Evolutionary conservation across 2,329 filamentous ascomycete species (phyloP), one percentile per base, ranked within the genome.

Genomic region (Dothistroma septosporum): DNA sequence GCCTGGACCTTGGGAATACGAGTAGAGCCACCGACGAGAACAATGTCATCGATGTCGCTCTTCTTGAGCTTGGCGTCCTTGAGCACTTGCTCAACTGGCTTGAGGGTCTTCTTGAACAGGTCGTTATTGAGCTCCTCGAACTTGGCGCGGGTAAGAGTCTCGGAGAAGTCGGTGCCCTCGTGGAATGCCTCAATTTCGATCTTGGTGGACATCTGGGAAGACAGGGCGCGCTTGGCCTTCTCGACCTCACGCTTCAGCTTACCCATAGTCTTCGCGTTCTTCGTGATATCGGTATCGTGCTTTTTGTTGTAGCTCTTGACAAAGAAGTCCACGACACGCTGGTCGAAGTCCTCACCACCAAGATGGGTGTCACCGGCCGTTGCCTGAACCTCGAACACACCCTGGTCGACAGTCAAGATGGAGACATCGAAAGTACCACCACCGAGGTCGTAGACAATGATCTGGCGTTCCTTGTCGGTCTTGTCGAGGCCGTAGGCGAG

Each of bases 401-500:
- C 93, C 78, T 92, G 92, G 82, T 97, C 91, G 75, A 97, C 97
- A 80, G 96, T 92, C 28, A 97, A 87, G 66, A 97, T 87, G 66
- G 92, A 97, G 78, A 97, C 94, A 91, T 97, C 93, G 80, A 97
- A 97, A 71, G 92, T 97, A 86, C 92, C 92, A 86, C 92, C 92
- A 82, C 92, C 92, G 72, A 97, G 86, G 88, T 97, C 93, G 83
- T 96, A 97, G 77, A 97, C 92, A 71, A 92, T 92, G 74, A 97
- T 90, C 66, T 96, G 82, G 68, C 89, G 85, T 81, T 97, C 93
- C 66, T 87, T 85, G 78, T 93, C 90, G 66, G 85, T 89, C 86
- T 96, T 97, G 82, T 97, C 92, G 53, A 97, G 85, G 79, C 93
- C 93, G 75, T 97, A 97, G 67, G 93, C 93, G 71, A 97, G 86